Conservation (phyloP, 2,329 filamentous ascomycete genomes). For the Lithohypha guttulata region DNA sequence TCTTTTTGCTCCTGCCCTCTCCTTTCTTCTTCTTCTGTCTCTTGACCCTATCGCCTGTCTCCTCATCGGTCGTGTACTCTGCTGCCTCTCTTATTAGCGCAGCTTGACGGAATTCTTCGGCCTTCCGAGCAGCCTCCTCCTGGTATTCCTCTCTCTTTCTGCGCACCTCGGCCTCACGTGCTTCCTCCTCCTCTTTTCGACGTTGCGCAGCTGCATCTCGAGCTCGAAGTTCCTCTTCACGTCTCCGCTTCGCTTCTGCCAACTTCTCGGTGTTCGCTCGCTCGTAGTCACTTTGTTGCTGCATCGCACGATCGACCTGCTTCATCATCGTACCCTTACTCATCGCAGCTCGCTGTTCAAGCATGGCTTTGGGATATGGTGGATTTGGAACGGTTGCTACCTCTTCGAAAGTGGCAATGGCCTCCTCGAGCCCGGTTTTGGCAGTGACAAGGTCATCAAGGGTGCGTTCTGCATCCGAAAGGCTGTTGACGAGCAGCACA, state of each 20-base stretch:
- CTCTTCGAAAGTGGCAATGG: conserved; percentile 58
- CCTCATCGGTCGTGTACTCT: conserved; percentile 69
- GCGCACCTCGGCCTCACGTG: conserved; percentile 69
- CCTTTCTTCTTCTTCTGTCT: conserved; percentile 57
- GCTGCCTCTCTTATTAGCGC: conserved; percentile 59
- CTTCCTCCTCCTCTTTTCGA: conserved; percentile 57
- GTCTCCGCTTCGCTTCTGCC: conserved; percentile 63
- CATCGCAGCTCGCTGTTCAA: conserved; percentile 96
- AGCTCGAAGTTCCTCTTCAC: conserved; percentile 67
- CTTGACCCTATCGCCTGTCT: conserved; percentile 72
- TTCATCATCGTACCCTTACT: conserved; percentile 87
- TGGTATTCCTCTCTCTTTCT: conserved; percentile 75
- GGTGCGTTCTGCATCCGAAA: conserved; percentile 66
- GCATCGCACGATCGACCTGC: conserved; percentile 75
- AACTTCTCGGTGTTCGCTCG: conserved; percentile 85
- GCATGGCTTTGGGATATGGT: conserved; percentile 79
- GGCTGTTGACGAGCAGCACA: conserved; percentile 63
- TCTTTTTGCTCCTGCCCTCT: conserved; percentile 39
- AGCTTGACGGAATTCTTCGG: conserved; percentile 60
- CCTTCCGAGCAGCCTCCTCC: conserved; percentile 41
- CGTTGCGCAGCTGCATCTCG: conserved; percentile 67
- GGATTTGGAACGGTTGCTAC: conserved; percentile 54
- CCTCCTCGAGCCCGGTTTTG: conserved; percentile 67
- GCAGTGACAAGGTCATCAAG: conserved; percentile 73
- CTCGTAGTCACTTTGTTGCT: conserved; percentile 82